Conservation (phyloP, 192 early-diverging fungal genomes). For the Coemansia sp. region DNA sequence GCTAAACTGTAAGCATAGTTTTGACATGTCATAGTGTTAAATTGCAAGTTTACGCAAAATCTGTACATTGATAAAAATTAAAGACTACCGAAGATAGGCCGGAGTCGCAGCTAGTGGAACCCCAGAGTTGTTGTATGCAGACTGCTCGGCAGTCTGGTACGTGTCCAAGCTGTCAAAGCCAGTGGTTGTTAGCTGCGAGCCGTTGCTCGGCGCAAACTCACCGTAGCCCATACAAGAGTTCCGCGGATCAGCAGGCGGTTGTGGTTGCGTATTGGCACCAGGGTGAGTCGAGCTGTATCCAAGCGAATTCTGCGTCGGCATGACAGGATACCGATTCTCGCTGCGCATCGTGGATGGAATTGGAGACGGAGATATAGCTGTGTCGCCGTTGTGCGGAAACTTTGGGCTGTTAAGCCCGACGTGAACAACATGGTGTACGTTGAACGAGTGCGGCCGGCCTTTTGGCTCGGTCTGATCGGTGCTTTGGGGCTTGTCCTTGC, state of each 20-base stretch:
- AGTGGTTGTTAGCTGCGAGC: constrained; percentile 13
- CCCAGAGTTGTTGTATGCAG: constrained; percentile 13
- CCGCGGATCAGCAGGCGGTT: not conserved
- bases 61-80: not conserved
- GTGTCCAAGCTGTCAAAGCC: constrained; percentile 42
- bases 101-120: constrained; percentile 4
- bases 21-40: too few relatives aligned
- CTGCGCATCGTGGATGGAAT: constrained; percentile 29
- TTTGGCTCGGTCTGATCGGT: constrained; percentile 8
- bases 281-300: not conserved
- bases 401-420: constrained; percentile 31
- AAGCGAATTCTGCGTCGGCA: constrained; percentile 13
- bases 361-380: constrained; percentile 9
- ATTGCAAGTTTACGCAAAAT: too few relatives aligned
- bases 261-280: not conserved
- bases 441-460: constrained; percentile 44
- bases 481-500: not conserved
- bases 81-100: not conserved
- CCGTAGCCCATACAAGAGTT: constrained; percentile 26
- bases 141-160: constrained; percentile 47
- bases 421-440: constrained; percentile 41
- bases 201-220: constrained; percentile 35
- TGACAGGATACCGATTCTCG: constrained; percentile 43
- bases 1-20: too few relatives aligned
- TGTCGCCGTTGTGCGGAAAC: constrained; percentile 27